Evolutionary conservation across 257 asterid genomes (phyloP).

Genomic region (Plantago major): DNA sequence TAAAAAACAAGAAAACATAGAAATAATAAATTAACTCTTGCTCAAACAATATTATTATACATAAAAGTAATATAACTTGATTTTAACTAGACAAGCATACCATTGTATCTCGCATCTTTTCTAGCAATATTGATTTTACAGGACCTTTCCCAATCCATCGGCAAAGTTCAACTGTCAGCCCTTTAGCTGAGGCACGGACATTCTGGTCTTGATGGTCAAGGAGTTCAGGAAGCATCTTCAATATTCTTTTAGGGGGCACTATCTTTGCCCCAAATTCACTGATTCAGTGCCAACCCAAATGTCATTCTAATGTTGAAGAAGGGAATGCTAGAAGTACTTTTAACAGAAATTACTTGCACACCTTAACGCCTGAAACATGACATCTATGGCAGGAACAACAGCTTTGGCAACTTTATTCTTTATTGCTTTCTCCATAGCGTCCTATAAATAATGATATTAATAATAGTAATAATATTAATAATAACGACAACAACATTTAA

Average conservation of each 20-base stretch:
- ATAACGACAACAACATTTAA: too few relatives aligned
- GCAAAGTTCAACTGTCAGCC: constrained; percentile 93
- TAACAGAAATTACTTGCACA: constrained; percentile 28
- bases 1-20: constrained; percentile 21
- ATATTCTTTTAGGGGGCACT: constrained; percentile 88
- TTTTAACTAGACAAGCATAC: constrained; percentile 34
- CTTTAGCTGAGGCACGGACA: constrained; percentile 98
- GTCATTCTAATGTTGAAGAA: constrained; percentile 24
- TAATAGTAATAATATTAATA: too few relatives aligned
- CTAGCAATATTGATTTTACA: constrained; percentile 90
- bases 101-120: constrained; percentile 99
- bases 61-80: background rate
- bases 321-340: background rate
- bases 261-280: constrained; percentile 97
- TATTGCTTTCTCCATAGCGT: constrained; percentile 99
- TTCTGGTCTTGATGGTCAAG: constrained; percentile 99
- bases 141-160: constrained; percentile 99
- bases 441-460: constrained; percentile 40
- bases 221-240: constrained; percentile 99
- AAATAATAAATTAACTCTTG: constrained; percentile 8
- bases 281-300: constrained; percentile 31
- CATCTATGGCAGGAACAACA: constrained; percentile 98
- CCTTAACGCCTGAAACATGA: constrained; percentile 99
- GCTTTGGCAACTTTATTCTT: constrained; percentile 97
- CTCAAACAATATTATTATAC: constrained; percentile 1